Evolutionary conservation across 345 rosid species (phyloP), one percentile per base, ranked within the genome.

Genomic region (Aquilaria yunnanensis): DNA sequence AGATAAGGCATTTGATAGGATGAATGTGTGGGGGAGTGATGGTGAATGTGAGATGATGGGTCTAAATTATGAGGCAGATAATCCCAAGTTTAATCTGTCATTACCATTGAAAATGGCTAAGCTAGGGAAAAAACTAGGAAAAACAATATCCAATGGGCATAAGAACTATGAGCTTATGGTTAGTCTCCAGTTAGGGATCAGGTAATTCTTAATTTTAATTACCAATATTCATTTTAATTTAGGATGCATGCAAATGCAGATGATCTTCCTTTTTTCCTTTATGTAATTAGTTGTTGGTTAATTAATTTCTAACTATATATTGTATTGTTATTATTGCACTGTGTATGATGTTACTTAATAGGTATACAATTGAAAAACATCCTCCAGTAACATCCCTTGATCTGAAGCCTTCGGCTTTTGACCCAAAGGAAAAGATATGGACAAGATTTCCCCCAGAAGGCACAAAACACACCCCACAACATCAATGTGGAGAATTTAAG

Each of bases 391-490:
- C 75, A 59, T 75, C 90, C 14, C 84, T 90, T 29, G 98, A 93
- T 70, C 77, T 93, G 16, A 93, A 83, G 76, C 79, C 97, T 43
- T 87, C 98, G 46, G 94, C 97, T 52, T 93, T 93, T 68, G 97
- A 90, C 66, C 97, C 96, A 4, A 90, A 83, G 74, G 92, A 93
- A 62, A 93, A 90, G 75, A 66, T 93, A 55, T 93, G 98, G 98
- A 90, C 97, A 13, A 84, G 85, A 73, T 93, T 87, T 73, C 96
- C 97, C 6, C 81, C 94, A 0, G 98, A 90, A 74, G 98, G 98
- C 69, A 80, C 85, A 49, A 93, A 93, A 68, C 66, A 87, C 71
- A 93, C 97, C 13, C 97, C 97, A 13, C 98, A 97, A 12, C 98
- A 93, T 69, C 87, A 80, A 59, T 86, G 94, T 43, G 63, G 65